These are phyloP conservation scores for Paraconiothyrium brasiliense DNA, from an alignment of 2,329 filamentous ascomycete genomes.

Conservation along the genomic window DNA sequence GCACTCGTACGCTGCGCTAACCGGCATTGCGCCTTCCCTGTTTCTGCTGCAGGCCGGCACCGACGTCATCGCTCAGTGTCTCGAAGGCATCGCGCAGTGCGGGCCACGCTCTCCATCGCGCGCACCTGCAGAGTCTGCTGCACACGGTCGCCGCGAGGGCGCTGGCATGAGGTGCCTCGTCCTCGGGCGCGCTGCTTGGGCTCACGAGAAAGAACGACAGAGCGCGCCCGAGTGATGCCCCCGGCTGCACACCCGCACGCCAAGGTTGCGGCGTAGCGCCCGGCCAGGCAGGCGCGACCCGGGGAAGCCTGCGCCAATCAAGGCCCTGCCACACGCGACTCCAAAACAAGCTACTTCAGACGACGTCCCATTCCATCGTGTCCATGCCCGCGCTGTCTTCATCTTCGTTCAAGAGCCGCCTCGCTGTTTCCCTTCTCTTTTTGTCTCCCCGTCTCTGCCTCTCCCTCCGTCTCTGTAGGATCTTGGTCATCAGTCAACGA, in stretches of 20 bases:
- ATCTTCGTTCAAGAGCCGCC: too few species aligned
- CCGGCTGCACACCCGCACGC: not conserved
- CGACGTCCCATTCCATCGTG: not conserved
- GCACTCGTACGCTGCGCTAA: slow-evolving; percentile 4
- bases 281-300: slow-evolving; percentile 17
- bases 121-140: not conserved
- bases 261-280: slow-evolving; percentile 46
- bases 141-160: not conserved
- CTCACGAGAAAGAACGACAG: slow-evolving; percentile 11
- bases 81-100: not conserved
- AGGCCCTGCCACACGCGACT: slow-evolving; percentile 10
- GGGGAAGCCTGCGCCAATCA: slow-evolving; percentile 40
- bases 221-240: slow-evolving; percentile 9
- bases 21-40: slow-evolving; percentile 38
- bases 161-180: not conserved
- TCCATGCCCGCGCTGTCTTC: too few species aligned
- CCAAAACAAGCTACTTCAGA: slow-evolving; percentile 13
- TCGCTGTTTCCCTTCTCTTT: too few species aligned
- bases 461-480: too few species aligned
- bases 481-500: too few species aligned
- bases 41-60: slow-evolving; percentile 33
- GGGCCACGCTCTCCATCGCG: not conserved
- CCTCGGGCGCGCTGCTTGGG: not conserved
- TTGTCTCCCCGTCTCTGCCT: not conserved
- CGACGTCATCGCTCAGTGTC: slow-evolving; percentile 16